Evolutionary conservation across 1,139 yeast genomes (phyloP), one percentile per base, ranked within the genome.

Genomic region (Kazachstania sp.): DNA sequence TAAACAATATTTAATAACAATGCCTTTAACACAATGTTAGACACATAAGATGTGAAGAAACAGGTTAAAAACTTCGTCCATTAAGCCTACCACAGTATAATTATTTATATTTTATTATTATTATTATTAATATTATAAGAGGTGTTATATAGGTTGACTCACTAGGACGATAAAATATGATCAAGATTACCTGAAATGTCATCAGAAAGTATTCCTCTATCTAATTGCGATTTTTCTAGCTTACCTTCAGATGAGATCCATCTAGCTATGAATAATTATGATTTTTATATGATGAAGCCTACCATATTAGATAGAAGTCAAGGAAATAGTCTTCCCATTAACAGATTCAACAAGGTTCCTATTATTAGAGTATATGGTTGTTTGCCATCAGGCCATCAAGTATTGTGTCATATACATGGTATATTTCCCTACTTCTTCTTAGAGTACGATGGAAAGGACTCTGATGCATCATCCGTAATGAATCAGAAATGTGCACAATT

Each of bases 351-450:
- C 2, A 78, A 74, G 41, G 90, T 84, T 0, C 97, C 97, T 0
- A 70, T 87, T 0, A 68, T 88, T 2, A 69, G 98, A 44, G 67
- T 92, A 0, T 92, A 81, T 64, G 97, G 97, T 0, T 73, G 78
- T 13, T 54, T 80, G 0, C 71, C 71, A 0, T 68, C 75, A 0
- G 85, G 83, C 0, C 78, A 76, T 54, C 74, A 75, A 26, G 70
- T 75, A 19, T 60, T 79, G 15, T 72, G 85, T 1, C 97, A 92
- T 62, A 70, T 94, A 11, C 97, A 90, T 67, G 92, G 94, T 46
- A 78, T 78, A 23, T 86, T 73, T 54, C 98, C 97, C 0, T 92
- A 92, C 59, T 57, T 92, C 7, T 88, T 76, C 59, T 70, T 90
- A 2, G 79, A 78, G 38, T 83, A 75, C 55, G 68, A 67, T 40